Percentiles rank a stretch among this genome's conserved stretches.
These are phyloP conservation scores for Neurospora hispaniola DNA, from an alignment of 495 filamentous ascomycete species.

Conservation along the genomic window DNA sequence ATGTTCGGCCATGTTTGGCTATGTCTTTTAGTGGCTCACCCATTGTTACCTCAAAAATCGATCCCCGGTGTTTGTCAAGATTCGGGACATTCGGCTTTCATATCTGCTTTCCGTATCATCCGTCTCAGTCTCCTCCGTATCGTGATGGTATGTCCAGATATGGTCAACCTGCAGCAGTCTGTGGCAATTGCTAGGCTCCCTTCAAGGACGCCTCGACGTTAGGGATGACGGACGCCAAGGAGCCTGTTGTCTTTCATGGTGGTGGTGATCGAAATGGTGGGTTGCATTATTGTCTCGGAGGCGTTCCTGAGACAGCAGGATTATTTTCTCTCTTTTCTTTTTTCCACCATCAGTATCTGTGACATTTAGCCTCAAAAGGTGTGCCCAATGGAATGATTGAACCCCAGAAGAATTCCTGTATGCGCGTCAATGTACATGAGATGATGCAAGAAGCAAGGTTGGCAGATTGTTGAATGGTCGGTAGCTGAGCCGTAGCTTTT, in stretches of 20 bases:
- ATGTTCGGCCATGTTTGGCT: background rate
- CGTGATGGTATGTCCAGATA: no score
- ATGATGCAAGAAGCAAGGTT: background rate
- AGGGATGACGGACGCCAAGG: background rate
- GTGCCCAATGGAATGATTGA: background rate
- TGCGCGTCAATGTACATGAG: background rate
- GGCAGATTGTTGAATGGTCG: background rate
- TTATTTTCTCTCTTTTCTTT: background rate
- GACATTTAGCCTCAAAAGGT: background rate
- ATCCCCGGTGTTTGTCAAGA: background rate
- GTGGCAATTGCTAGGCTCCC: background rate
- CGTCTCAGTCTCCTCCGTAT: background rate
- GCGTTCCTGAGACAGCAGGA: background rate
- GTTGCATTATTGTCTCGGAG: background rate
- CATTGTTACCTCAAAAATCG: background rate
- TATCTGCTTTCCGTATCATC: background rate
- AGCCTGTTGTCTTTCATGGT: background rate
- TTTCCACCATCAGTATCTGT: background rate
- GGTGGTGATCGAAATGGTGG: background rate
- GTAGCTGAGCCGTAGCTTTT: background rate
- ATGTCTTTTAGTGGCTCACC: background rate
- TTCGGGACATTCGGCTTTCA: background rate
- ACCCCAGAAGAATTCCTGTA: background rate
- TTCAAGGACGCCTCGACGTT: background rate
- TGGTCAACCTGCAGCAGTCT: background rate